phyloP scores from a whole-genome alignment of 106 monocot species.

The Acorus calamus region DNA sequence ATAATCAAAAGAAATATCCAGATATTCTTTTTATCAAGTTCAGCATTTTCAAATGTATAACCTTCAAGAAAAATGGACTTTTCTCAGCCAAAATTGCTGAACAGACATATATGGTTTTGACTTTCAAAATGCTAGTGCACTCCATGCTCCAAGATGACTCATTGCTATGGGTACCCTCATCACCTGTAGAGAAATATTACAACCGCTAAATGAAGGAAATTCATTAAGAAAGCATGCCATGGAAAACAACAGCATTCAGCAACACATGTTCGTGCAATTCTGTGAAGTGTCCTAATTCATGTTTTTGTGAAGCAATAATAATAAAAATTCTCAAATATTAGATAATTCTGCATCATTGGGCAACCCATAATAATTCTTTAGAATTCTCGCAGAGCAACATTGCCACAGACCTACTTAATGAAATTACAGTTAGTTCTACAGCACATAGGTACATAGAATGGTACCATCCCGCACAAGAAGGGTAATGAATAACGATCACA shows the following conservation, averaged over 20 bases:
- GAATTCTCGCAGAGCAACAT: neutral
- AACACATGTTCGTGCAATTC: neutral
- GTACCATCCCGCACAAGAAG: too few species aligned
- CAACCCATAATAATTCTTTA: neutral
- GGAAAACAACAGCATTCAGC: neutral
- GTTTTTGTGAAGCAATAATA: too few species aligned
- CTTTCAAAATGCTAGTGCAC: constrained; percentile 29
- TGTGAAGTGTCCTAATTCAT: too few species aligned
- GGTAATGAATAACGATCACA: too few species aligned
- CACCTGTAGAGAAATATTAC: constrained; percentile 12
- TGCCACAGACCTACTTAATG: neutral
- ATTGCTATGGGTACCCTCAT: constrained; percentile 24
- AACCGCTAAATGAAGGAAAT: neutral
- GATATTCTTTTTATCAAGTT: too few species aligned
- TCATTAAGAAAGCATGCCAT: neutral
- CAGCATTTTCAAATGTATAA: neutral
- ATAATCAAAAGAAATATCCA: neutral
- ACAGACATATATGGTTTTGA: constrained; percentile 42
- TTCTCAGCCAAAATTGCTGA: constrained; percentile 47
- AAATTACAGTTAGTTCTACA: neutral
- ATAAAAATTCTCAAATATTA: too few species aligned
- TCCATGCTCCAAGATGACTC: constrained; percentile 57
- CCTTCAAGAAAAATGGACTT: constrained; percentile 53
- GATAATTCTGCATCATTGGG: too few species aligned
- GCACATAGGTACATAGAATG: too few species aligned